These are phyloP conservation scores for Macrophomina phaseolina DNA, from an alignment of 2,329 filamentous ascomycete species.

Conservation along the genomic window DNA sequence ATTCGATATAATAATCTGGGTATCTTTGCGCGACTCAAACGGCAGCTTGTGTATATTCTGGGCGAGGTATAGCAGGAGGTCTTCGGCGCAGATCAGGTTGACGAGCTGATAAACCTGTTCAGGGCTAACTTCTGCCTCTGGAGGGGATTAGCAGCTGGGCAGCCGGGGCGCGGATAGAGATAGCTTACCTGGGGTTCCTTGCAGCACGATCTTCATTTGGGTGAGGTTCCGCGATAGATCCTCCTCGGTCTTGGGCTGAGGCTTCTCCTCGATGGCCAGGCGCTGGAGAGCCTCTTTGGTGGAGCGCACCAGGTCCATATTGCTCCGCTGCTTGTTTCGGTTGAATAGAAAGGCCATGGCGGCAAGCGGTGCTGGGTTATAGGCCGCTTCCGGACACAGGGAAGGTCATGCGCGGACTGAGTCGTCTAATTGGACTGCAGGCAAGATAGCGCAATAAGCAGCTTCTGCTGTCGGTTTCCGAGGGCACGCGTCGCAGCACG, in stretches of 20 bases:
- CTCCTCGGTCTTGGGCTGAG: slow-evolving; percentile 74
- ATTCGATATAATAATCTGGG: slow-evolving; percentile 93
- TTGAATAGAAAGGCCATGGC: slow-evolving; percentile 73
- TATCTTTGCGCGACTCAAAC: slow-evolving; percentile 95
- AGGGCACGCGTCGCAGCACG: slow-evolving; percentile 9
- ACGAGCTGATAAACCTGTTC: slow-evolving; percentile 89
- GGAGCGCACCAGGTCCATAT: slow-evolving; percentile 65
- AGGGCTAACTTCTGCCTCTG: slow-evolving; percentile 71
- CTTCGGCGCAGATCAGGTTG: slow-evolving; percentile 83
- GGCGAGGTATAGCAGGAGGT: slow-evolving; percentile 84
- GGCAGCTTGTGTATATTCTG: slow-evolving; percentile 82
- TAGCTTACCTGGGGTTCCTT: slow-evolving; percentile 82
- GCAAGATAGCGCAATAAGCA: slow-evolving; percentile 19
- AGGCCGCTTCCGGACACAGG: slow-evolving; percentile 24
- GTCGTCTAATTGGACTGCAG: slow-evolving; percentile 23
- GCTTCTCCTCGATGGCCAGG: slow-evolving; percentile 61
- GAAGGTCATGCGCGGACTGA: slow-evolving; percentile 26
- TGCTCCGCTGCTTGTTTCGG: slow-evolving; percentile 65
- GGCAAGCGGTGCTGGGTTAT: slow-evolving; percentile 34
- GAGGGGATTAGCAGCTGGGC: not conserved
- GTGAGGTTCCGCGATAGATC: slow-evolving; percentile 83
- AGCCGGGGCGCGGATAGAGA: not conserved
- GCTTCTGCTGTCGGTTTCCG: not conserved
- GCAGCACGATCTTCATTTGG: slow-evolving; percentile 91
- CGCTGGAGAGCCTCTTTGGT: slow-evolving; percentile 68